A percentile compares a stretch with the other conserved stretches of the same genome.
Evolutionary conservation across 2,329 filamentous ascomycete species (phyloP).

Genomic region (Aspergillus hiratsukae): DNA sequence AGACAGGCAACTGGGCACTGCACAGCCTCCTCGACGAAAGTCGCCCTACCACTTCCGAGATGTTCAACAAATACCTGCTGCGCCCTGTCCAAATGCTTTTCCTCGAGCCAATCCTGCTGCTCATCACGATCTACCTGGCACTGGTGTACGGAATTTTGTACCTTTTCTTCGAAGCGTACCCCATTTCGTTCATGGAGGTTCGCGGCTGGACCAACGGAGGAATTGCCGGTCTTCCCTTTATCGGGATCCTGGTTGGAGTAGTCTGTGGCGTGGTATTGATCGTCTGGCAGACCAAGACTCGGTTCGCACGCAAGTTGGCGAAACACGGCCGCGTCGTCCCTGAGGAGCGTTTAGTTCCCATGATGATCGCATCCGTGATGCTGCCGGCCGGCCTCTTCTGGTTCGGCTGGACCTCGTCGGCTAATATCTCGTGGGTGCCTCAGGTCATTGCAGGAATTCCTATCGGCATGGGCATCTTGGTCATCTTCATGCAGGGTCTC

Average conservation of each 20-base stretch:
- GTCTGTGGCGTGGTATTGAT: conserved; percentile 33
- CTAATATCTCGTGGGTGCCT: conserved; percentile 41
- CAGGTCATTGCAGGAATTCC: conserved; percentile 41
- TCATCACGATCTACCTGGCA: conserved; percentile 44
- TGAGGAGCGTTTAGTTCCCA: conserved; percentile 43
- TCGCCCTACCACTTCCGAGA: conserved; percentile 33
- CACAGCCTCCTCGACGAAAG: conserved; percentile 44
- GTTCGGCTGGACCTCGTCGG: conserved; percentile 45
- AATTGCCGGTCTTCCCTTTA: conserved; percentile 36
- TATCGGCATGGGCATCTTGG: conserved; percentile 39
- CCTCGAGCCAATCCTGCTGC: conserved; percentile 46
- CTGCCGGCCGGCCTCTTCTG: conserved; percentile 45
- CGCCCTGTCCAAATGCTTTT: conserved; percentile 45
- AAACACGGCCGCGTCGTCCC: conserved; percentile 35
- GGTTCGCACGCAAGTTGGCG: conserved; percentile 32
- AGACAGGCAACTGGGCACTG: conserved; percentile 44
- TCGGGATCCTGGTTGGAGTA: conserved; percentile 33
- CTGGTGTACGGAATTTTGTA: conserved; percentile 37
- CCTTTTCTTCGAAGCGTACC: conserved; percentile 40
- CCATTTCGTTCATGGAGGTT: conserved; percentile 35
- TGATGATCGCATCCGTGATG: conserved; percentile 41
- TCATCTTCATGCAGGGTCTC: conserved; percentile 39
- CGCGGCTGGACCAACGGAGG: conserved; percentile 35
- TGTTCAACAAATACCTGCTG: conserved; percentile 43
- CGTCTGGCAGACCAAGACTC: conserved; percentile 38